A percentile compares a stretch with the other conserved stretches of the same genome.
Evolutionary conservation across 768 basidiomycete species (phyloP).

Genomic region (Boletus insuetus): DNA sequence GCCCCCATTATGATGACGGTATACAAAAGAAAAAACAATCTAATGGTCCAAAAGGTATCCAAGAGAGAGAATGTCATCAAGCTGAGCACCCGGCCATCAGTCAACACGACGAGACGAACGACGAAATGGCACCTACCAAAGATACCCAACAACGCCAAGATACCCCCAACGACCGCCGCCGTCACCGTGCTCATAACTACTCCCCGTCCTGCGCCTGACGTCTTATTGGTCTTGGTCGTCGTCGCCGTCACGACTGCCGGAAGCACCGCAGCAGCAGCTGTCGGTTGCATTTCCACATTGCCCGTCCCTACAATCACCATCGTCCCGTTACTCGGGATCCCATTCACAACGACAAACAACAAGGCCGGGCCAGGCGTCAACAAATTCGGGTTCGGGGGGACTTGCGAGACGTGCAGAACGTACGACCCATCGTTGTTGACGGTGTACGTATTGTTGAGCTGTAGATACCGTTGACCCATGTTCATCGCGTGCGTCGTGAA

Average conservation of each 20-base stretch:
- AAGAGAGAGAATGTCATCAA: not conserved
- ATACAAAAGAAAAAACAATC: not conserved
- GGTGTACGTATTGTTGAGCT: constrained; percentile 84
- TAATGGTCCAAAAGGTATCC: not conserved
- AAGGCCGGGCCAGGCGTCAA: constrained; percentile 89
- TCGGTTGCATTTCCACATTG: constrained; percentile 68
- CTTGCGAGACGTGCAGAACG: constrained; percentile 75
- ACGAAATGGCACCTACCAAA: not conserved
- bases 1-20: not conserved
- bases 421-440: constrained; percentile 77
- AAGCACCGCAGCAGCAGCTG: constrained; percentile 39
- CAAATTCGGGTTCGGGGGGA: constrained; percentile 80
- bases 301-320: constrained; percentile 80
- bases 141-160: not conserved
- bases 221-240: not conserved
- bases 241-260: constrained; percentile 30
- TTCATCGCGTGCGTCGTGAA: constrained; percentile 87
- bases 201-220: not conserved
- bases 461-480: constrained; percentile 79
- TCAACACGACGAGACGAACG: not conserved
- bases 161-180: not conserved
- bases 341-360: constrained; percentile 78
- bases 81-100: not conserved
- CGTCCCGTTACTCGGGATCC: constrained; percentile 79
- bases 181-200: no score